A percentile compares a stretch with the other conserved stretches of the same genome.
Conservation (phyloP, 2,329 filamentous ascomycete species). For the Epichloe aotearoae region DNA sequence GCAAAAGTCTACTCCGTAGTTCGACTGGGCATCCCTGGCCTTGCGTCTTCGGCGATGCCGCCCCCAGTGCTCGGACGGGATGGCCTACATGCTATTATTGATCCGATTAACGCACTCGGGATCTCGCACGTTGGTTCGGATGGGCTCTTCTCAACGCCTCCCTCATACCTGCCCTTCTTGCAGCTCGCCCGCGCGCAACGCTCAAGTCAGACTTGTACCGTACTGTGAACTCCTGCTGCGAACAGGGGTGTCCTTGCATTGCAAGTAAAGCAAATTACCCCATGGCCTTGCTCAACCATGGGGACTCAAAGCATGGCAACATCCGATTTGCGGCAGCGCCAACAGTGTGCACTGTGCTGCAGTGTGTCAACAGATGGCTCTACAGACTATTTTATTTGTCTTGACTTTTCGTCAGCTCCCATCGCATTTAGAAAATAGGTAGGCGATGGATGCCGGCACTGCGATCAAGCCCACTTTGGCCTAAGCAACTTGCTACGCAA, state of each 20-base stretch:
- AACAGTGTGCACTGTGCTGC: not conserved
- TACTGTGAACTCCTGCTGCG: not conserved
- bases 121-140: constrained; percentile 3
- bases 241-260: constrained; percentile 3
- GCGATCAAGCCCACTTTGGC: not conserved
- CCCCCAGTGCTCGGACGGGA: constrained; percentile 4
- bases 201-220: not conserved
- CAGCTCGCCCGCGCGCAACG: not conserved
- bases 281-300: not conserved
- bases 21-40: not conserved
- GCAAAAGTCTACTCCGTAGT: not conserved
- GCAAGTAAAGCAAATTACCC: not conserved
- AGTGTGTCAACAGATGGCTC: not conserved
- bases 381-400: no score
- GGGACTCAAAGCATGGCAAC: not conserved
- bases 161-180: not conserved
- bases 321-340: not conserved
- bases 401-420: not conserved
- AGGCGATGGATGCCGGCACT: not conserved
- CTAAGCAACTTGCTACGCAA: not conserved
- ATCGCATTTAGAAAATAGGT: not conserved
- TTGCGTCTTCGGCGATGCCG: not conserved
- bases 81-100: not conserved
- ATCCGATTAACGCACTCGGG: not conserved
- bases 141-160: not conserved